These are phyloP conservation scores for Fusarium sp. DNA, from an alignment of 2,329 filamentous ascomycete species.

Conservation along the genomic window DNA sequence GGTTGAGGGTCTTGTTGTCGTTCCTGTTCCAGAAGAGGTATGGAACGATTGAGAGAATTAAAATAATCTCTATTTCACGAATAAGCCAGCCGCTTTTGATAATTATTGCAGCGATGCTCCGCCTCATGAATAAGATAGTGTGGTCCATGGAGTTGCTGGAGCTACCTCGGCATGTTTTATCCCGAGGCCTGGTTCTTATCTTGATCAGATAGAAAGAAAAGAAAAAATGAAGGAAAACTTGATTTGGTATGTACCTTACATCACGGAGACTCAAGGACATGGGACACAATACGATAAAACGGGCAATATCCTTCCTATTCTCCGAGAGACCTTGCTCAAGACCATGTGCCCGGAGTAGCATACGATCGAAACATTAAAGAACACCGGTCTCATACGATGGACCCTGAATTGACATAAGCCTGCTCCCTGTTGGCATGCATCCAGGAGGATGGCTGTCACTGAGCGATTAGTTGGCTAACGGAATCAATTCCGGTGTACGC, in stretches of 20 bases:
- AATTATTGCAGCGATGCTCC: constrained; percentile 2
- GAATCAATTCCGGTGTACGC: not conserved
- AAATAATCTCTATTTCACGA: constrained; percentile 2
- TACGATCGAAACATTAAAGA: not conserved
- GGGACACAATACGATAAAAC: not conserved
- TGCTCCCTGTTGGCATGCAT: not conserved
- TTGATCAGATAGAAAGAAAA: too few species aligned
- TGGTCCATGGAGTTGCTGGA: constrained; percentile 5
- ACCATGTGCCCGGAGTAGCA: not conserved
- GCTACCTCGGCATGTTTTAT: not conserved
- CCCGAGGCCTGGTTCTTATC: not conserved
- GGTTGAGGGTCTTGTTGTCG: constrained; percentile 4
- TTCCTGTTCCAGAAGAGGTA: constrained; percentile 41
- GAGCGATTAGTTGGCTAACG: not conserved
- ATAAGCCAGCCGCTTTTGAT: constrained; percentile 8
- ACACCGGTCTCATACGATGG: constrained; percentile 12
- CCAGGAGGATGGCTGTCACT: not conserved
- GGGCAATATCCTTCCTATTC: not conserved
- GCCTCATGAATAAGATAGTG: too few species aligned
- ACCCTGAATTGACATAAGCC: not conserved
- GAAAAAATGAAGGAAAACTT: too few species aligned
- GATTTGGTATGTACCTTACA: too few species aligned
- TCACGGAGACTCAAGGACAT: not conserved
- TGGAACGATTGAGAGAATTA: constrained; percentile 39
- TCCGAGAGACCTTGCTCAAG: not conserved